Base-by-base conservation (phyloP, 345 rosid genomes). In the Triadica sebifera region DNA sequence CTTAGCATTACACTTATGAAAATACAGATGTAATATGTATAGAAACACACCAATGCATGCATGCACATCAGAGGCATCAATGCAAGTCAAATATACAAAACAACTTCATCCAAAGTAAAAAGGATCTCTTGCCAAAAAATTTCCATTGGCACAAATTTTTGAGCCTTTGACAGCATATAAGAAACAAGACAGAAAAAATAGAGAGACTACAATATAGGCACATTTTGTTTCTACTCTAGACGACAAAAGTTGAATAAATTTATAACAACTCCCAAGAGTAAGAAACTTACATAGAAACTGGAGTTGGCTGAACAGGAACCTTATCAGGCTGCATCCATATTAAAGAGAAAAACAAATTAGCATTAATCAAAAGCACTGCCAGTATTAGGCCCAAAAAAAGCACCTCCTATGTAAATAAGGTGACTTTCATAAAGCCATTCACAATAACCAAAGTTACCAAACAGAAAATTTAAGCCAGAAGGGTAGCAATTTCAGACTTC, bases 231-330 rank as follows among this genome's bases (percentile, higher is more conserved):
- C n/a, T 38, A 41, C 20, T 19, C n/a, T 38, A 41, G 38, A 57
- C 37, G 9, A 12, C 38, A 34, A 75, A 65, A 47, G n/a, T 34
- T 22, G 13, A 4, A 52, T 22, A 4, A 11, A 29, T 3, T 56
- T 59, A 13, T 0, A 43, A 51, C 1, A 76, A 20, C 8, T 19
- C 5, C 19, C 1, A 53, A 16, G 38, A 12, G 37, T 67, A 56
- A 67, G 70, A 47, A 75, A 85, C 98, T 92, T 83, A 94, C 98
- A 86, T 89, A 62, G 95, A 86, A 78, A 91, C 85, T 19, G 98
- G 98, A 78, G 87, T 82, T 41, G 95, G 86, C 81, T 91, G 94
- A 73, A 77, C 68, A 12, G 90, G 79, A 56, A 84, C 92, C 81
- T 87, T 87, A 65, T 87, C 86, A 61, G 85, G 81, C 98, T 94